Conservation (phyloP, 108 stramenopile species). For the Craspedostauros australis region DNA sequence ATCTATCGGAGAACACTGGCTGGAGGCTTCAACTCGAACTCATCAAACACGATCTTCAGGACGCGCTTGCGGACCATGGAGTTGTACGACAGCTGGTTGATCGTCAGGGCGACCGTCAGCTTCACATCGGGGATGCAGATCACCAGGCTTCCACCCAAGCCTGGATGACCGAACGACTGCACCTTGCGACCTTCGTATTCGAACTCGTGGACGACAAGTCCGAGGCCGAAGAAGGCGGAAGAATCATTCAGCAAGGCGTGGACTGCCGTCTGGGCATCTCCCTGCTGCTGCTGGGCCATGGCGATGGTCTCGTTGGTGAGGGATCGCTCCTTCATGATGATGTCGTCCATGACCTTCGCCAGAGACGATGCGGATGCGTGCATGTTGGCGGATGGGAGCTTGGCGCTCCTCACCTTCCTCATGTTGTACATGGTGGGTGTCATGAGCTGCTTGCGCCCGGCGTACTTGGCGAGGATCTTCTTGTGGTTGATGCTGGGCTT, state of each 20-base stretch:
- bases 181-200: not conserved
- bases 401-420: constrained; percentile 8
- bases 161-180: constrained; percentile 8
- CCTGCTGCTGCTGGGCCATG: not conserved
- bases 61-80: constrained; percentile 1
- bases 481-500: not conserved
- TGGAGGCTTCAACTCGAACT: constrained; percentile 6
- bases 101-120: constrained; percentile 1
- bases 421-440: constrained; percentile 14
- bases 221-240: constrained; percentile 5
- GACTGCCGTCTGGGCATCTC: not conserved
- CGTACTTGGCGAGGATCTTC: constrained; percentile 5
- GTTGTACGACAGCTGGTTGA: not conserved
- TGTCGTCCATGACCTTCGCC: not conserved
- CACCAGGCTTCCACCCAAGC: constrained; percentile 7
- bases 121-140: constrained; percentile 5
- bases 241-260: constrained; percentile 12
- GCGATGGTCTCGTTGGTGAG: not conserved
- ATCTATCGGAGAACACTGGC: no score
- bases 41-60: constrained; percentile 8
- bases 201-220: constrained; percentile 11
- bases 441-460: constrained; percentile 6
- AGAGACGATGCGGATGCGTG: constrained; percentile 11
- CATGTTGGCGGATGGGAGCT: constrained; percentile 10
- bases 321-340: constrained; percentile 1